phyloP scores from a whole-genome alignment of 176 grass and related monocot genomes.

The Phoenix dactylifera region DNA sequence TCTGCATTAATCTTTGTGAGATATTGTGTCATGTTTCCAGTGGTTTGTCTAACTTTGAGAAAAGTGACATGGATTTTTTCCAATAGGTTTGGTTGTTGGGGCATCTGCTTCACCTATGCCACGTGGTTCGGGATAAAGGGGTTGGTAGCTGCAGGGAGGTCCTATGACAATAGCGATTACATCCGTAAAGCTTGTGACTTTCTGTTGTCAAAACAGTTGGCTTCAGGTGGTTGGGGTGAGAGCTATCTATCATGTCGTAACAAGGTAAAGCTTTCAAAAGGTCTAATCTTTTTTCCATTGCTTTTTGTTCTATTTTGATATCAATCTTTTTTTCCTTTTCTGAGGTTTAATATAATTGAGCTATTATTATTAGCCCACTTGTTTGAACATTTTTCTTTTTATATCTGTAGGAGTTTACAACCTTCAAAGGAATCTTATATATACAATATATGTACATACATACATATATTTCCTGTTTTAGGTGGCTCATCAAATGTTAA shows the following conservation, averaged over 20 bases:
- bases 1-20: constrained; percentile 1
- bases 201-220: neutral
- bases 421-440: too few species aligned
- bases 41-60: neutral
- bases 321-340: too few species aligned
- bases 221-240: constrained; percentile 63
- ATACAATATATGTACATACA: too few species aligned
- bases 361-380: too few species aligned
- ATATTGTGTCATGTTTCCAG: neutral
- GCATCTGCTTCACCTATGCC: constrained; percentile 58
- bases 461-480: too few species aligned
- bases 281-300: too few species aligned
- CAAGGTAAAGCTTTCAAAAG: neutral
- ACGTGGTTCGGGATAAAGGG: constrained; percentile 59
- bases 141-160: constrained; percentile 33
- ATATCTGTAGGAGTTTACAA: too few species aligned
- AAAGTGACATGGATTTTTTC: constrained; percentile 8
- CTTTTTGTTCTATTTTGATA: too few species aligned
- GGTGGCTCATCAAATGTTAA: too few species aligned
- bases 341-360: too few species aligned
- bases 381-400: too few species aligned
- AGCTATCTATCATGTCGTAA: constrained; percentile 56
- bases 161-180: constrained; percentile 28
- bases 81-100: constrained; percentile 66
- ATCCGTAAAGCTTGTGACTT: constrained; percentile 53